Base-by-base conservation (phyloP, 495 filamentous ascomycete genomes). In the Alectoria sarmentosa region DNA sequence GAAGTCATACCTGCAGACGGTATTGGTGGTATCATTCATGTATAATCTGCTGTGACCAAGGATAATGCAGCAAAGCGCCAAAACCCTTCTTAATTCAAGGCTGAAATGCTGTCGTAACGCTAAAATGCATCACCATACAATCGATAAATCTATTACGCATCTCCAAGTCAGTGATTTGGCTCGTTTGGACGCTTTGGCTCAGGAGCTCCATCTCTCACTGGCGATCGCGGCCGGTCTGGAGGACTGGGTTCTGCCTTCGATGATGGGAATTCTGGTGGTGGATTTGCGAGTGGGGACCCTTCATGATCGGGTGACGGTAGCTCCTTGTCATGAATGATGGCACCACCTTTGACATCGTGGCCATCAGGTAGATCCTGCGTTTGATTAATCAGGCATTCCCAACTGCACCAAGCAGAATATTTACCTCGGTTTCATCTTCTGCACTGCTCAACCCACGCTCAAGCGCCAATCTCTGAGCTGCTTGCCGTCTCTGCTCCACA, bases 401-500 rank as follows among this genome's bases (percentile, higher is more conserved):
- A 21, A 34, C 30, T 13, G 2, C 30, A 32, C 19, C 23, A 21
- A 32, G 52, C 52, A 21, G 32, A 52, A 23, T 28, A n/a, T 21
- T 57, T 39, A 67, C 66, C 26, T 65, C 48, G 4, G 41, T 15
- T 15, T 58, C 38, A 21, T 67, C 59, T 17, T 65, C 68, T 19
- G 63, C 60, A 23, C 58, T 76, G 60, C 73, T 77, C 54, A 96
- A 74, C 3, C 93, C 92, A 39, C 86, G 83, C 65, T 85, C 81
- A 26, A 83, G 68, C 19, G 94, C 93, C 62, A 96, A 68, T 63
- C 83, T 81, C 30, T 83, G 82, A 2, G 93, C 93, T 36, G 87
- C 89, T 62, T 83, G 74, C 56, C 92, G 81, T 72, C 86, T 90
- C 61, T 81, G 80, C 72, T 87, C 81, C 54, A 96, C 77, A 57